Evolutionary conservation across 768 basidiomycete species (phyloP).

Genomic region (Chalciporus piperatus): DNA sequence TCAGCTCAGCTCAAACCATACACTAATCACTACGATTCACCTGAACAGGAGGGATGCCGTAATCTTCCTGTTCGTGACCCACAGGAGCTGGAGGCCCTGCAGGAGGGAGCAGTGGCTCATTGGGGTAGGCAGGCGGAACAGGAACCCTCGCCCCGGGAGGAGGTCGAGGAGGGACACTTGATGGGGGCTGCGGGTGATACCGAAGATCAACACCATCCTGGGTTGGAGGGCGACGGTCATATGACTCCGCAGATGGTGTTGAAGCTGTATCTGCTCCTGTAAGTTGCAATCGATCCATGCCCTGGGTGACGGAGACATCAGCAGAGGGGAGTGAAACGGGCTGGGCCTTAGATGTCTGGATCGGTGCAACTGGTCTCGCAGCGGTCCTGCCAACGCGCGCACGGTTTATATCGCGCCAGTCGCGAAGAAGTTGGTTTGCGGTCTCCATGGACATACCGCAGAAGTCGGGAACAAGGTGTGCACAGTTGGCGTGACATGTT

Average conservation of each 20-base stretch:
- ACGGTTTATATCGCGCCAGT: constrained; percentile 89
- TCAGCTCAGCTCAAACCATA: constrained; percentile 2
- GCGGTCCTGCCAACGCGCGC: constrained; percentile 49
- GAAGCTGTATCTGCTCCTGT: constrained; percentile 36
- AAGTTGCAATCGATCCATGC: constrained; percentile 49
- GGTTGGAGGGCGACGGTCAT: constrained; percentile 24
- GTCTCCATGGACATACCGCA: constrained; percentile 99
- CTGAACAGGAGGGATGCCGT: constrained; percentile 19
- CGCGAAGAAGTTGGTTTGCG: constrained; percentile 86
- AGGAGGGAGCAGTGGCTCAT: constrained; percentile 32
- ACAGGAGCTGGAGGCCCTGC: constrained; percentile 8
- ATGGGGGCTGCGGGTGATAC: constrained; percentile 36
- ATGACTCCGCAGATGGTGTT: constrained; percentile 17
- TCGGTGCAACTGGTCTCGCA: constrained; percentile 36
- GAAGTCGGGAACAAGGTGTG: constrained; percentile 98
- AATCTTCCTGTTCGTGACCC: constrained; percentile 32
- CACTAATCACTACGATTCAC: constrained; percentile 9
- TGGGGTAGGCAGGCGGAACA: constrained; percentile 34
- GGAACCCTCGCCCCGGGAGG: constrained; percentile 39
- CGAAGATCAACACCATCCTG: constrained; percentile 42
- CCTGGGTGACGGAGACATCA: constrained; percentile 31
- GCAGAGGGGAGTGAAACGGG: constrained; percentile 32
- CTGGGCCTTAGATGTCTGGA: constrained; percentile 30
- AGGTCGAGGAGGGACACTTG: constrained; percentile 33
- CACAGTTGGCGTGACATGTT: constrained; percentile 96